Conservation (phyloP, 148 eudicot genomes). For the Gaultheria prostrata region DNA sequence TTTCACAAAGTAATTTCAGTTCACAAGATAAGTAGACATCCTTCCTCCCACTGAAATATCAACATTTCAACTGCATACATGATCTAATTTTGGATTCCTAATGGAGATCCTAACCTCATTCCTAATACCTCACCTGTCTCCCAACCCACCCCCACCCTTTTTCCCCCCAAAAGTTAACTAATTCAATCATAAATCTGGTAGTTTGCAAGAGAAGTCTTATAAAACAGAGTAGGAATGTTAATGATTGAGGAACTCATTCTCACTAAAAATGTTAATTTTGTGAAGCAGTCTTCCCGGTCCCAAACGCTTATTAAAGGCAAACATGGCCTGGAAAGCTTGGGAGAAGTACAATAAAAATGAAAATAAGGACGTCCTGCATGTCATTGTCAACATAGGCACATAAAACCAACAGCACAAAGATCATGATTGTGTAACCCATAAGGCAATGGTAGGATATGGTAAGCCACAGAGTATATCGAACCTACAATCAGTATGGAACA, state of each 20-base stretch:
- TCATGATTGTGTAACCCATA: background rate
- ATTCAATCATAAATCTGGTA: constrained; percentile 4
- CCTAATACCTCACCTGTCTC: background rate
- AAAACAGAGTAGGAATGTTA: background rate
- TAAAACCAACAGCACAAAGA: background rate
- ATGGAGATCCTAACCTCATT: background rate
- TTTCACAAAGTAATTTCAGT: background rate
- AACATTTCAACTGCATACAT: background rate
- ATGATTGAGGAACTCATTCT: background rate
- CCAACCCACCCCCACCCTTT: background rate
- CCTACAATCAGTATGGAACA: background rate
- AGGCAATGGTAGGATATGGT: background rate
- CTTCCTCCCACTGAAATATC: background rate
- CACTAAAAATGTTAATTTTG: background rate
- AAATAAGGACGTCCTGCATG: background rate
- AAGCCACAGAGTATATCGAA: background rate
- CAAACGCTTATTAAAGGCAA: background rate
- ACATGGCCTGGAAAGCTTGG: background rate
- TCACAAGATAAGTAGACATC: background rate
- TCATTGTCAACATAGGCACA: background rate
- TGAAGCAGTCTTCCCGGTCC: background rate
- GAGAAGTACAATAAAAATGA: background rate
- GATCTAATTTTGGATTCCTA: background rate
- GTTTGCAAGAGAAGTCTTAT: background rate
- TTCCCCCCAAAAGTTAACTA: background rate